A percentile compares a stretch with the other conserved stretches of the same genome.
Evolutionary conservation across 192 early-diverging fungal genomes (phyloP).

Genomic region (Mortierella hygrophila): DNA sequence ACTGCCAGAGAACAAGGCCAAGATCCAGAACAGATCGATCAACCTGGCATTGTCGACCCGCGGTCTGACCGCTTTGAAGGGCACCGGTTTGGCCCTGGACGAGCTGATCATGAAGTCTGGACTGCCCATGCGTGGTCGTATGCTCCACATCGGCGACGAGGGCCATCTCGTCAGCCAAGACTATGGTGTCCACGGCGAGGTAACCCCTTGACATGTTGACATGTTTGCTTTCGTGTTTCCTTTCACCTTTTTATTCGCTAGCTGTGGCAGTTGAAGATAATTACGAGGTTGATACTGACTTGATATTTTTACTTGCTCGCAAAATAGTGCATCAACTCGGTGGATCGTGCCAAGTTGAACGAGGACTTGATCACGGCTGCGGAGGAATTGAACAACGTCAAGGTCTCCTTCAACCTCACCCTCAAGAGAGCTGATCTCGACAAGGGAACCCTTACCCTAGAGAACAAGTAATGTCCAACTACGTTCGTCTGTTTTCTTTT

Average conservation of each 20-base stretch:
- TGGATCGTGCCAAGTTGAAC: constrained; percentile 88
- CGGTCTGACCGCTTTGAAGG: constrained; percentile 85
- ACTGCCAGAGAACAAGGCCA: constrained; percentile 65
- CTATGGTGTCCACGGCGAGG: constrained; percentile 91
- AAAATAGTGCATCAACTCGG: constrained; percentile 92
- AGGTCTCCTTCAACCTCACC: constrained; percentile 81
- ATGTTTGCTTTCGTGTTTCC: not conserved
- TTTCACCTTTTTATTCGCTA: not conserved
- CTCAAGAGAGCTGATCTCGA: constrained; percentile 82
- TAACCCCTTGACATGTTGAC: constrained; percentile 28
- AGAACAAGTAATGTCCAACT: constrained; percentile 52
- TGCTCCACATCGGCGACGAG: constrained; percentile 83
- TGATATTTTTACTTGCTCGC: not conserved
- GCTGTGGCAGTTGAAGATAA: too few relatives aligned
- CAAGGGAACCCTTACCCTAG: constrained; percentile 65
- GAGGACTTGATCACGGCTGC: constrained; percentile 83
- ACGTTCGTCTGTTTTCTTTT: constrained; percentile 31
- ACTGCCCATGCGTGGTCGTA: constrained; percentile 93
- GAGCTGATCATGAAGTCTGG: constrained; percentile 73
- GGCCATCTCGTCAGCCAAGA: constrained; percentile 81
- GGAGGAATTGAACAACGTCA: constrained; percentile 74
- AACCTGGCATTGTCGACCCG: constrained; percentile 93
- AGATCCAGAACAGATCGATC: constrained; percentile 82
- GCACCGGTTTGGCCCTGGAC: constrained; percentile 76
- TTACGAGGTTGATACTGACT: too few relatives aligned